Evolutionary conservation across 257 asterid genomes (phyloP), one percentile per base, ranked within the genome.

Genomic region (Solanum microdontum): DNA sequence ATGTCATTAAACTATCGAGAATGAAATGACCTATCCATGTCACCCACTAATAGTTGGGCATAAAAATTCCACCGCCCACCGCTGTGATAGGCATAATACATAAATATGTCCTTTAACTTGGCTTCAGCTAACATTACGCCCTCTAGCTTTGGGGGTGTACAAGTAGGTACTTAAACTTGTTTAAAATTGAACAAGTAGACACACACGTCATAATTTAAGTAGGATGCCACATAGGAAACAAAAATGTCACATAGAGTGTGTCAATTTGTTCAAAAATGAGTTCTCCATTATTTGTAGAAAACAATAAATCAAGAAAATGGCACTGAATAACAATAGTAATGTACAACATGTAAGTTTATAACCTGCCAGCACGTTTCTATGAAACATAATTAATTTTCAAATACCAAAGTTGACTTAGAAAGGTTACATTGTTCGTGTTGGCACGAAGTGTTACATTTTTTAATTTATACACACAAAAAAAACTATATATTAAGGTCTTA

Each of bases 401-500:
- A 14, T 43, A 0, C 66, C 33, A 48, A 8, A 82, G 85, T 82
- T 82, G 85, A 82, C 85, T 80, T 26, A 34, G 14, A 15, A 45
- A 2, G 7, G 2, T 45, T 23, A 66, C 37, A 21, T 75, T 77
- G 83, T 86, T 91, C 88, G 91, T 91, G 92, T 87, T 85, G 89
- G 88, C 87, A 90, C 90, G 89, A 88, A 91, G 91, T 82, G 83
- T 72, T 66, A 40, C 40, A 45, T 48, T 17, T 72, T 45, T 37
- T 28, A 11, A 12, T 36, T 36, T 39, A 30, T 23, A 43, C 15
- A 36, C 80, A 36, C 75, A 11, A 17, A 19, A 21, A 37, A 87
- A 8, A 34, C 90, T 90, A 89, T 90, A 92, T 6, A 84, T 37
- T 90, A 93, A 89, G 79, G 89, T 5, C 75, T 36, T 58, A 21